phyloP scores from a whole-genome alignment of 2,329 filamentous ascomycete genomes.

The Leptographium flavum region DNA sequence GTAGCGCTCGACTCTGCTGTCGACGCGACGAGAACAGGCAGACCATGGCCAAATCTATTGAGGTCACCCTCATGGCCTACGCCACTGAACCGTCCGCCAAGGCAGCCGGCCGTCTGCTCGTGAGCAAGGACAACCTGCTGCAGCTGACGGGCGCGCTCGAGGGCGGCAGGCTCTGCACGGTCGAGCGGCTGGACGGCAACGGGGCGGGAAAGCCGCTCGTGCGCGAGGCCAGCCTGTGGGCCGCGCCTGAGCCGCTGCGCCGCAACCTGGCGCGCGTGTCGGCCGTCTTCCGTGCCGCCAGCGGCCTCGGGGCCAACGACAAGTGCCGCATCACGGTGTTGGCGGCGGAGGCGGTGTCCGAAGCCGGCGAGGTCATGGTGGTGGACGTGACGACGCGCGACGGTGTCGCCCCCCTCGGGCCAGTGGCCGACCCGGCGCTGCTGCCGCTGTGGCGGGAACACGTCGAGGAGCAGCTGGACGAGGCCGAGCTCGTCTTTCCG shows the following conservation, averaged over 20 bases:
- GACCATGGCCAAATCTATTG: conserved; percentile 5
- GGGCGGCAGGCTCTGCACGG: conserved; percentile 8
- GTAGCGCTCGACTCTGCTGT: too few species aligned
- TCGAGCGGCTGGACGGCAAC: conserved; percentile 6
- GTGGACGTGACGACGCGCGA: conserved; percentile 37
- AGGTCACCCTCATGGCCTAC: conserved; percentile 3
- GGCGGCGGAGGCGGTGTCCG: conserved; percentile 33
- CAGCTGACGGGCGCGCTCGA: conserved; percentile 10
- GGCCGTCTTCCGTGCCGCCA: conserved; percentile 56
- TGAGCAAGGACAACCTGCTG: conserved; percentile 12
- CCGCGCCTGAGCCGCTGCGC: conserved; percentile 9
- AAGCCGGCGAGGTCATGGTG: conserved; percentile 44
- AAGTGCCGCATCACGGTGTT: conserved; percentile 40
- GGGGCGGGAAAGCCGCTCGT: background rate
- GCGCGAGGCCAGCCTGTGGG: conserved; percentile 10
- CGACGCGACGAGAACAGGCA: too few species aligned
- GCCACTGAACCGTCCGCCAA: conserved; percentile 7
- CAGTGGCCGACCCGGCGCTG: conserved; percentile 15
- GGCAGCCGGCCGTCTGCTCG: conserved; percentile 5
- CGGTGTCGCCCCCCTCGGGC: conserved; percentile 11
- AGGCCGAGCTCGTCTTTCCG: conserved; percentile 52
- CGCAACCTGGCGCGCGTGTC: conserved; percentile 40
- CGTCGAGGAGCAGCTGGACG: conserved; percentile 18
- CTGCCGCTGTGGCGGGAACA: conserved; percentile 22
- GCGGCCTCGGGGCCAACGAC: conserved; percentile 59